Evolutionary conservation across 2,329 filamentous ascomycete species (phyloP).

Genomic region (Colletotrichum spaethianum): DNA sequence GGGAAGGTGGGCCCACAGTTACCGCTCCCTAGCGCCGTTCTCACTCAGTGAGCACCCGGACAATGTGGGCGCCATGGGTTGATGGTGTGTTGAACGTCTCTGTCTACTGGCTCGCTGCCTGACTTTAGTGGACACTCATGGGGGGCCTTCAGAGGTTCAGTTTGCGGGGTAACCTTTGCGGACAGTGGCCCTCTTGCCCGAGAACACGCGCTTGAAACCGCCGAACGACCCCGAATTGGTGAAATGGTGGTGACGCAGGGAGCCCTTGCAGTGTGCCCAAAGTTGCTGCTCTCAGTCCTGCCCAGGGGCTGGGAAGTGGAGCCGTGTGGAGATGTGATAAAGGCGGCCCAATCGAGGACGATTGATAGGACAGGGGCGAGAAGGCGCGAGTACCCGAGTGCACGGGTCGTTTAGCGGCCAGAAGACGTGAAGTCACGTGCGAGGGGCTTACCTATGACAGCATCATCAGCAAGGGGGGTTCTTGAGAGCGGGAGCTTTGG

Average conservation of each 20-base stretch:
- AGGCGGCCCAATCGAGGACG: neutral
- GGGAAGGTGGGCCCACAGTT: constrained; percentile 18
- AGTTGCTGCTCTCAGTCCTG: neutral
- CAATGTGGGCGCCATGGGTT: neutral
- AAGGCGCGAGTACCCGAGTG: neutral
- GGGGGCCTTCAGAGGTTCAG: constrained; percentile 20
- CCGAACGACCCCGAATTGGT: constrained; percentile 23
- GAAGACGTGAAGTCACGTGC: constrained; percentile 23
- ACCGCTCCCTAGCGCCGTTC: constrained; percentile 30
- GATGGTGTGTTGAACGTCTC: neutral
- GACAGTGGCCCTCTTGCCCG: constrained; percentile 9
- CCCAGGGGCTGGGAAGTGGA: constrained; percentile 6
- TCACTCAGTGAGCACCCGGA: neutral
- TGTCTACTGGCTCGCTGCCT: constrained; percentile 2
- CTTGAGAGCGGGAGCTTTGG: constrained; percentile 2
- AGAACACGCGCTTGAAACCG: constrained; percentile 33
- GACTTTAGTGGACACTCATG: constrained; percentile 1
- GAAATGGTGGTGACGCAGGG: constrained; percentile 14
- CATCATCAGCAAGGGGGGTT: neutral
- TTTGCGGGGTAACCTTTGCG: constrained; percentile 37
- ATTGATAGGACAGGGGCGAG: constrained; percentile 5
- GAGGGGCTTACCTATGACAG: constrained; percentile 7
- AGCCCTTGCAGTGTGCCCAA: neutral
- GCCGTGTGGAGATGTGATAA: neutral
- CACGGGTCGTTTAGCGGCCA: neutral